A percentile compares a stretch with the other conserved stretches of the same genome.
These are phyloP conservation scores for Nigrospora sphaerica DNA, from an alignment of 2,329 filamentous ascomycete species.

Conservation along the genomic window DNA sequence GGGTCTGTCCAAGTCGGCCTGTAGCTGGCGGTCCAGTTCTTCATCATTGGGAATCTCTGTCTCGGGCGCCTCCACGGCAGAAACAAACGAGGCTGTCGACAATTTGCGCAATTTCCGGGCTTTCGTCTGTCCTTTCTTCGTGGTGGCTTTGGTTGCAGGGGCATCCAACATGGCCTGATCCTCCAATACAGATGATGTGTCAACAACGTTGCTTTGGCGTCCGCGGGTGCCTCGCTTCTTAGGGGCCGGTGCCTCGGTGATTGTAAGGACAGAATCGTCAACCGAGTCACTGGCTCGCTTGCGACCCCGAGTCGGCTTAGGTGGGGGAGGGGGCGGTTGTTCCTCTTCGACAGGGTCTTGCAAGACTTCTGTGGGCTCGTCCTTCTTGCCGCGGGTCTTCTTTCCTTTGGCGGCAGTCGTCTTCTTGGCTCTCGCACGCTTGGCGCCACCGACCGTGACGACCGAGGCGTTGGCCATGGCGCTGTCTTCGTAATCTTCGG, in stretches of 20 bases:
- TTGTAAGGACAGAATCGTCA: conserved; percentile 36
- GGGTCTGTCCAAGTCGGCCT: conserved; percentile 55
- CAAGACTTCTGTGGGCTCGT: conserved; percentile 41
- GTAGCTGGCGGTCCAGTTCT: conserved; percentile 58
- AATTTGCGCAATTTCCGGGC: conserved; percentile 36
- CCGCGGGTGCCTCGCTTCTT: conserved; percentile 53
- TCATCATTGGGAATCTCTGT: conserved; percentile 48
- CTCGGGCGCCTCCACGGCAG: conserved; percentile 20
- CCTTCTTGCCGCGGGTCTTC: conserved; percentile 44
- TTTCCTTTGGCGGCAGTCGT: conserved; percentile 36
- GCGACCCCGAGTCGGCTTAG: conserved; percentile 42
- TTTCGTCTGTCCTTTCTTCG: conserved; percentile 39
- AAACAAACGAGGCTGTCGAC: conserved; percentile 36
- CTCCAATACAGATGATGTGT: conserved; percentile 27
- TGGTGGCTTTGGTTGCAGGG: conserved; percentile 22
- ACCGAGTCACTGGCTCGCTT: conserved; percentile 59
- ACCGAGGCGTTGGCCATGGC: conserved; percentile 52
- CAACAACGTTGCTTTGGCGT: conserved; percentile 38
- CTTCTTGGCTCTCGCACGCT: conserved; percentile 48
- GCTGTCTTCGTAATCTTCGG: conserved; percentile 49
- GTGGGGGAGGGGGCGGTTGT: conserved; percentile 20
- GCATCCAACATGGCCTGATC: conserved; percentile 29
- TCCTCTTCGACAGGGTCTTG: conserved; percentile 28
- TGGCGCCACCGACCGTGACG: conserved; percentile 47
- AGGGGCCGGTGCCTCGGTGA: conserved; percentile 39